Evolutionary conservation across 352 stramenopile species (phyloP).

Genomic region (Phytopythium montanum): DNA sequence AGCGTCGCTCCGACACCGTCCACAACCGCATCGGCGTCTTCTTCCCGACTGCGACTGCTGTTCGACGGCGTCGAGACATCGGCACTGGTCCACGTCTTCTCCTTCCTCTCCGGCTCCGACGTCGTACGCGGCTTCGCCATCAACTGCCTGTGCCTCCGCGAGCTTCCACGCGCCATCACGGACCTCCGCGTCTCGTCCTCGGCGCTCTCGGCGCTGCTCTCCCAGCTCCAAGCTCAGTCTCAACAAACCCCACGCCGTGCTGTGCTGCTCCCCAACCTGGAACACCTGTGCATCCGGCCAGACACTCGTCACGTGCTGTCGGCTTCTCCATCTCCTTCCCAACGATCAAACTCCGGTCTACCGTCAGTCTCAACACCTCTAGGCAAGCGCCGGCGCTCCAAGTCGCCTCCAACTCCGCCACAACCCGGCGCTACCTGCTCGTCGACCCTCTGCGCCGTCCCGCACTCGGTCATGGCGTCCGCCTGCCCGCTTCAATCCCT

Average conservation of each 20-base stretch:
- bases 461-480: conserved; percentile 4
- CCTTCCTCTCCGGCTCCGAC: conserved; percentile 12
- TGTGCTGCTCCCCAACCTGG: conserved; percentile 14
- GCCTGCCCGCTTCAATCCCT: neutral
- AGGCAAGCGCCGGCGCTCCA: conserved; percentile 4
- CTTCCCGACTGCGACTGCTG: conserved; percentile 5
- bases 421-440: neutral
- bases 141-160: conserved; percentile 12
- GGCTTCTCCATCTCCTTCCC: neutral
- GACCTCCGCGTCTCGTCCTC: conserved; percentile 13
- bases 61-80: conserved; percentile 11
- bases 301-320: neutral
- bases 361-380: neutral
- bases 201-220: conserved; percentile 3
- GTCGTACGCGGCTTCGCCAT: conserved; percentile 14
- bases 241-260: neutral
- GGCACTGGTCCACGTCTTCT: conserved; percentile 17
- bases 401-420: neutral
- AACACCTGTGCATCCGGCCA: conserved; percentile 11
- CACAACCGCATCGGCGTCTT: neutral
- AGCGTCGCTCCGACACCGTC: neutral
- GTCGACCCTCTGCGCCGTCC: neutral
- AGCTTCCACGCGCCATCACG: conserved; percentile 16
- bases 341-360: neutral
- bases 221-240: conserved; percentile 1